Evolutionary conservation across 2,329 filamentous ascomycete species (phyloP), one percentile per base, ranked within the genome.

Genomic region (Cladosporium phlei): DNA sequence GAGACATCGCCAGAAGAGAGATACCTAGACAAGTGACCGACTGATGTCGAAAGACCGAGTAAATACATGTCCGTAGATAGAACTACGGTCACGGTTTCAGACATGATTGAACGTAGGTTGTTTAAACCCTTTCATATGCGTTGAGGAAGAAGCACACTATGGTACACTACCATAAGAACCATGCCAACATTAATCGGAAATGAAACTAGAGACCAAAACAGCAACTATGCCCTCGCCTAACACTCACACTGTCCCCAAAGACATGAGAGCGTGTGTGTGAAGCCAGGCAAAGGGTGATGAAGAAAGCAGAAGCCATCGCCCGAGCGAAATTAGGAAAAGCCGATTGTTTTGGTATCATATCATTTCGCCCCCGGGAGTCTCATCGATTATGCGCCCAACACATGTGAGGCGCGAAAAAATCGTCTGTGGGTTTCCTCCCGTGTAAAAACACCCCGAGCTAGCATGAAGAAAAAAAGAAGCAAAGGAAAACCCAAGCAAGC

Each of bases 401-500:
- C 10, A 38, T 27, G 24, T 19, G 21, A 27, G n/a, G 22, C n/a
- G 12, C 19, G 10, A 21, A 38, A 28, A 17, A 9, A 28, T 27
- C 24, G 22, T 28, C 22, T 22, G 17, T 20, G 19, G n/a, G 39
- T 33, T 21, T 11, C 29, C 28, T 43, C 28, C 39, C 39, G 20
- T 43, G n/a, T 24, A 25, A 30, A 38, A 33, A 24, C 30, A 8
- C 25, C 39, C 39, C 21, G 39, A 43, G 39, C 39, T 43, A 43
- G 39, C 39, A 43, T 43, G 39, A 43, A 25, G 39, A 43, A 43
- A 34, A 22, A 32, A 43, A 16, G 33, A 32, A 43, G 39, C 28
- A 43, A 33, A 25, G n/a, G 20, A 43, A 43, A 33, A 33, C 11
- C 9, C 30, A 17, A 9, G 30, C 30, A 8, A 17, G 12, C 12